Percentiles rank a stretch among this genome's conserved stretches.
Evolutionary conservation across 2,329 filamentous ascomycete genomes (phyloP).

Genomic region (Neopestalotiopsis sp.): DNA sequence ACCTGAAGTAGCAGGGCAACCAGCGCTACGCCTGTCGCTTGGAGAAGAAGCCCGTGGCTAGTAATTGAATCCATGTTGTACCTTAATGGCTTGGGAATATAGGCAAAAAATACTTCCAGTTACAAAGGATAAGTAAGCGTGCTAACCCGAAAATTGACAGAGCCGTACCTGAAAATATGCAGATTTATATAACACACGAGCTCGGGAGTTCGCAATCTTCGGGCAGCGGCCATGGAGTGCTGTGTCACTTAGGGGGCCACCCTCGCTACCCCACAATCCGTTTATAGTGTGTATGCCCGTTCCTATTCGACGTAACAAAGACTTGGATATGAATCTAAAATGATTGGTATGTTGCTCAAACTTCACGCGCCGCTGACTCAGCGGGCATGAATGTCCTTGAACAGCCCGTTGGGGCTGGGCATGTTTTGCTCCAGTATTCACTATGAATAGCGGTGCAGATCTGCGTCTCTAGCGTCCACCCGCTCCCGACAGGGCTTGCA

Average conservation of each 20-base stretch:
- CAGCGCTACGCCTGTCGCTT: no score
- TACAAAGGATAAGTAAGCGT: not conserved
- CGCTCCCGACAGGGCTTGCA: not conserved
- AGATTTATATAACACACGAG: not conserved
- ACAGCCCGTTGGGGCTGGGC: not conserved
- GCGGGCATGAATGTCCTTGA: not conserved
- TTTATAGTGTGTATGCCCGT: no score
- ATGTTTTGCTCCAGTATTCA: not conserved
- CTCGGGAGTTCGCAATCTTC: conserved; percentile 2
- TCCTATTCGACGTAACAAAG: no score
- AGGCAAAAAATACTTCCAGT: no score
- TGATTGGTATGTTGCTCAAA: no score
- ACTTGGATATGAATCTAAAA: no score
- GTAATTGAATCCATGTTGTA: no score
- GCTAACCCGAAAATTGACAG: not conserved
- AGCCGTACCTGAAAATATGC: not conserved
- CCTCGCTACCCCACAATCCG: not conserved
- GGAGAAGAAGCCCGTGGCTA: no score
- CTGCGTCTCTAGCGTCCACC: not conserved
- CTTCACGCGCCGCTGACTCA: not conserved
- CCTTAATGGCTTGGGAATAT: no score
- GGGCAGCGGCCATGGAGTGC: not conserved
- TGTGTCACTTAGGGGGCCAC: not conserved
- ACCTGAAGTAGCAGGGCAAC: no score
- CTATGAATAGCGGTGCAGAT: not conserved